Conservation (phyloP, 371 early-diverging fungal genomes). For the Chytridiales sp. region DNA sequence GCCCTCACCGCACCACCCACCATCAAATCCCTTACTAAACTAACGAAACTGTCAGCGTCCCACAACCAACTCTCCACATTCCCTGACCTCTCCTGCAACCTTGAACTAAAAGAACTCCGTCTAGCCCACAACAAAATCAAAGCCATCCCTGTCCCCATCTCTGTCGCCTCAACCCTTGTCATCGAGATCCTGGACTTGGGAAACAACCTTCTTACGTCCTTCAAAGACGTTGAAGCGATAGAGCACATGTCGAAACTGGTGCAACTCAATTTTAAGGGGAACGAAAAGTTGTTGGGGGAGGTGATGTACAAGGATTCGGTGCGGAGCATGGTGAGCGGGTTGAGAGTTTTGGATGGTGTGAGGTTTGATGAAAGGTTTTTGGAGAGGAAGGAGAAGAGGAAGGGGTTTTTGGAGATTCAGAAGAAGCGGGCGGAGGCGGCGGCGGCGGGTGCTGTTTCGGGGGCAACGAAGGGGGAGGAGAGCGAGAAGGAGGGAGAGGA, state of each 20-base stretch:
- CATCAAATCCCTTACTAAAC: slow-evolving; percentile 54
- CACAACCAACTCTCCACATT: slow-evolving; percentile 69
- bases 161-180: slow-evolving; percentile 41
- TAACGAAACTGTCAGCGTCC: slow-evolving; percentile 74
- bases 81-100: slow-evolving; percentile 63
- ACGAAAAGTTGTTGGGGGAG: slow-evolving; percentile 50
- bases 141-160: slow-evolving; percentile 61
- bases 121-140: slow-evolving; percentile 75
- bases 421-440: not conserved
- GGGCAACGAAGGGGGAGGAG: not conserved
- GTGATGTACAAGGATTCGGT: slow-evolving; percentile 43
- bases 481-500: not conserved
- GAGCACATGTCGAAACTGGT: slow-evolving; percentile 43
- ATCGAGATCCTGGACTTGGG: slow-evolving; percentile 76
- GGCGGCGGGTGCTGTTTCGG: not conserved
- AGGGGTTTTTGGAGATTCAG: slow-evolving; percentile 8
- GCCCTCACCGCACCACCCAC: slow-evolving; percentile 58
- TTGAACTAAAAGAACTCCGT: slow-evolving; percentile 62
- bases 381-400: slow-evolving; percentile 52
- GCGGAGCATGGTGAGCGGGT: slow-evolving; percentile 63
- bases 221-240: slow-evolving; percentile 56
- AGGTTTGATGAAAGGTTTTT: slow-evolving; percentile 79
- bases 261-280: slow-evolving; percentile 79
- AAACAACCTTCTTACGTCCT: slow-evolving; percentile 62
- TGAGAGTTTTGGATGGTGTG: slow-evolving; percentile 78